phyloP scores from a whole-genome alignment of 2,329 filamentous ascomycete species.

The Penicillium sp. region DNA sequence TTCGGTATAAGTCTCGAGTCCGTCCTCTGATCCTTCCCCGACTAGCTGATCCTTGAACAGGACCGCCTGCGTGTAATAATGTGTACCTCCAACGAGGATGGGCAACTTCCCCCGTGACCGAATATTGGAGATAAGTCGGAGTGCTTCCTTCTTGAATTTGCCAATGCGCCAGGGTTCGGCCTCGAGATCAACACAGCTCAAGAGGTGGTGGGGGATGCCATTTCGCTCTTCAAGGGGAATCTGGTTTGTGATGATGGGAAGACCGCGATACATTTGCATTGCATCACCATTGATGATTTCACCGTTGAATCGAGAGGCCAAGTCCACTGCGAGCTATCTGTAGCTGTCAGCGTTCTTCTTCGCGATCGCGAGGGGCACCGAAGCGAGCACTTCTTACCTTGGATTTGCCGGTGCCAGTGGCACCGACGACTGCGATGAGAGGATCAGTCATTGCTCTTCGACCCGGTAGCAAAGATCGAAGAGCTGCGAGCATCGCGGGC shows the following conservation, averaged over 20 bases:
- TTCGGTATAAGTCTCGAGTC: conserved; percentile 20
- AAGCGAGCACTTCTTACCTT: conserved; percentile 53
- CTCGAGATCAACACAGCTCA: conserved; percentile 69
- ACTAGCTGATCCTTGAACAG: conserved; percentile 71
- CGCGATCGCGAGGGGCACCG: not conserved
- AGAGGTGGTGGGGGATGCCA: conserved; percentile 78
- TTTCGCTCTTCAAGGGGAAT: conserved; percentile 68
- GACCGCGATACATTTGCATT: conserved; percentile 90
- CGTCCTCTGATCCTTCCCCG: conserved; percentile 26
- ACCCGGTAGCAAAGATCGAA: conserved; percentile 19
- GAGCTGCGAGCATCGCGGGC: conserved; percentile 23
- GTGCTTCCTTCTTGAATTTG: conserved; percentile 66
- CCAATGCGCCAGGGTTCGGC: conserved; percentile 79
- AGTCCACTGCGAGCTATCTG: conserved; percentile 74
- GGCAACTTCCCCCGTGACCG: conserved; percentile 70
- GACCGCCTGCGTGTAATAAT: conserved; percentile 88
- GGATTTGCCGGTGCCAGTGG: conserved; percentile 90
- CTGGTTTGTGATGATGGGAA: conserved; percentile 95
- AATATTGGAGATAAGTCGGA: conserved; percentile 68
- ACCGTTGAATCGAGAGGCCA: conserved; percentile 76
- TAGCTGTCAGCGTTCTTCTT: conserved; percentile 22
- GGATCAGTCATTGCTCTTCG: conserved; percentile 43
- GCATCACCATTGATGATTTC: conserved; percentile 97
- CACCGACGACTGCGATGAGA: conserved; percentile 75
- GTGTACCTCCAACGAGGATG: conserved; percentile 87